Evolutionary conservation across 257 asterid genomes (phyloP).

Genomic region (Petrea volubilis): DNA sequence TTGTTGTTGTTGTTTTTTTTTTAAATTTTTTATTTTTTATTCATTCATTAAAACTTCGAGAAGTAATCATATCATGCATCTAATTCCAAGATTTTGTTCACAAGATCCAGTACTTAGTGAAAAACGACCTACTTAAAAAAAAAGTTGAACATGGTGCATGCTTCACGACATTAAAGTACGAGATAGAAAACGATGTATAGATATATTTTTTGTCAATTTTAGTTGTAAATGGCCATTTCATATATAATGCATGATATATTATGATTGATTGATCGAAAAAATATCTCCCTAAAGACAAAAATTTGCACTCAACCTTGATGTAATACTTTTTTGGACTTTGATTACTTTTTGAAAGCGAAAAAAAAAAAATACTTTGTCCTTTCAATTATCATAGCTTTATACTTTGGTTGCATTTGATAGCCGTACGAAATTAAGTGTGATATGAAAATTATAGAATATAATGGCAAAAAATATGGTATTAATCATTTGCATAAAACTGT

Average conservation of each 20-base stretch:
- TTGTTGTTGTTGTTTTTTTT: no score
- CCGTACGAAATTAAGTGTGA: no score
- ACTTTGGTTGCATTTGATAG: no score
- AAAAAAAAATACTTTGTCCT: no score
- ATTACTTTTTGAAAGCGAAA: no score
- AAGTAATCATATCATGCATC: background rate
- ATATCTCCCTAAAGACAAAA: background rate
- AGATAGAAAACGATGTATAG: background rate
- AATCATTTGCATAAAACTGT: no score
- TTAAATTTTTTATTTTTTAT: background rate
- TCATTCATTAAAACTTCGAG: background rate
- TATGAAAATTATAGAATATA: no score
- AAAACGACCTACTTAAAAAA: background rate
- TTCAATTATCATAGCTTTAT: no score
- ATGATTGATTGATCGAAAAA: no score
- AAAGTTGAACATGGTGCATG: background rate
- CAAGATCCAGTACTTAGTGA: background rate
- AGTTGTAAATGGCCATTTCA: no score
- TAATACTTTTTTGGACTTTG: no score
- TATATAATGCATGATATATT: background rate
- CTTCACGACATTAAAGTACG: background rate
- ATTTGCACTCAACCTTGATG: background rate
- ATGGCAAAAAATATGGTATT: no score
- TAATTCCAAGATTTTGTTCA: background rate
- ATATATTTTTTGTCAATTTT: background rate